These are phyloP conservation scores for Mycosphaerelloides madeirae DNA, from an alignment of 2,329 filamentous ascomycete genomes.

Conservation along the genomic window DNA sequence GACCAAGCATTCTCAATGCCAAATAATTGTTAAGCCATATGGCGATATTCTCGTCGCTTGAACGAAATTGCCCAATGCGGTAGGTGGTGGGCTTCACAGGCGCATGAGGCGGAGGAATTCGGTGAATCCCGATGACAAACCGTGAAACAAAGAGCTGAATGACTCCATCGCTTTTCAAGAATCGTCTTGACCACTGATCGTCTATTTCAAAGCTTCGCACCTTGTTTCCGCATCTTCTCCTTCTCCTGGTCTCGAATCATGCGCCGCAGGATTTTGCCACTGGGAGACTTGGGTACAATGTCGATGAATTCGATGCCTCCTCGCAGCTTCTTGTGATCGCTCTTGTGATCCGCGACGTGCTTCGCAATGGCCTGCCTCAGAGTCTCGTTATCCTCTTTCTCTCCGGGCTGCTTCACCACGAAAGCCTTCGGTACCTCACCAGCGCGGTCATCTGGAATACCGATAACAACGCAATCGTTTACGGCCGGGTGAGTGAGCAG, in stretches of 20 bases:
- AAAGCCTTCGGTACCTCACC: conserved; percentile 62
- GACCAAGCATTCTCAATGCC: not conserved
- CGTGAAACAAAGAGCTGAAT: too few relatives aligned
- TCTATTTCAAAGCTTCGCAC: conserved; percentile 57
- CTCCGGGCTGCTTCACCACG: conserved; percentile 53
- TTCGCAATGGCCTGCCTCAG: conserved; percentile 51
- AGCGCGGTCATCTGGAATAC: conserved; percentile 59
- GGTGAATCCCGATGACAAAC: too few relatives aligned
- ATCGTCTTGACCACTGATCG: too few relatives aligned
- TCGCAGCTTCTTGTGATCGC: conserved; percentile 58
- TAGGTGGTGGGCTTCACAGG: too few relatives aligned
- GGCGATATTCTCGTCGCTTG: not conserved
- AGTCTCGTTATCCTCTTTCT: conserved; percentile 47
- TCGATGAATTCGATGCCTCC: conserved; percentile 57
- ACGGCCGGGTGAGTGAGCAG: conserved; percentile 69
- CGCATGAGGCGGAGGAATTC: too few relatives aligned
- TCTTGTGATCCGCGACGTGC: conserved; percentile 58
- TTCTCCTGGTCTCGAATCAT: conserved; percentile 70
- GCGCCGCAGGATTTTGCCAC: conserved; percentile 59
- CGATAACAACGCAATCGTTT: conserved; percentile 75
- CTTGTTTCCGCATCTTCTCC: conserved; percentile 59
- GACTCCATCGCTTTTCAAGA: too few relatives aligned
- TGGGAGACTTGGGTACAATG: conserved; percentile 57
- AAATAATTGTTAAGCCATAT: not conserved
- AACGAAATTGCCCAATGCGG: too few relatives aligned